Conservation (phyloP, 768 basidiomycete species). For the Pulveroboletus sp. region DNA sequence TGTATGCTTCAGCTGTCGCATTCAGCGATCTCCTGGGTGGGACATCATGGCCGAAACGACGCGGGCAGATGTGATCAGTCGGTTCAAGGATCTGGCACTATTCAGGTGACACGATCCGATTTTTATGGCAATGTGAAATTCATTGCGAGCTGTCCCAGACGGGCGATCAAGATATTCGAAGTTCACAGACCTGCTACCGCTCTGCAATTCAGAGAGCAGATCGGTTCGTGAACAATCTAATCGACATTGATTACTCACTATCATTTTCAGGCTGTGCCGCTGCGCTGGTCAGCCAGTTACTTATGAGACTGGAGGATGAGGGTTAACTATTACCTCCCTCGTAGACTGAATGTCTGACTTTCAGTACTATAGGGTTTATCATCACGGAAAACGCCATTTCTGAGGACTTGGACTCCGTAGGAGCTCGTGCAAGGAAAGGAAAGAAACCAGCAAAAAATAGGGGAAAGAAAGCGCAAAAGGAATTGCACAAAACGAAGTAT, state of each 20-base stretch:
- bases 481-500: slow-evolving; percentile 54
- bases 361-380: slow-evolving; percentile 51
- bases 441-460: slow-evolving; percentile 43
- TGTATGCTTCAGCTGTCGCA: slow-evolving; percentile 73
- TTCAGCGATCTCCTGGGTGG: slow-evolving; percentile 64
- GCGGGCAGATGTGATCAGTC: slow-evolving; percentile 53
- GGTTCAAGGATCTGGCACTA: slow-evolving; percentile 64
- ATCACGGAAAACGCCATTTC: slow-evolving; percentile 43
- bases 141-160: slow-evolving; percentile 34
- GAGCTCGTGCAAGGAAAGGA: slow-evolving; percentile 35
- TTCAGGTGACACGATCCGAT: slow-evolving; percentile 48
- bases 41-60: slow-evolving; percentile 58
- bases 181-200: slow-evolving; percentile 39
- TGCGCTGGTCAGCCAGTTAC: slow-evolving; percentile 54
- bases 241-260: slow-evolving; percentile 4
- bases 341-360: slow-evolving; percentile 7
- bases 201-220: slow-evolving; percentile 53
- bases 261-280: slow-evolving; percentile 46
- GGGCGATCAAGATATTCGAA: slow-evolving; percentile 70
- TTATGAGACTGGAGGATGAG: slow-evolving; percentile 68
- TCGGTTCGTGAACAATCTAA: slow-evolving; percentile 43
- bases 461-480: slow-evolving; percentile 42
- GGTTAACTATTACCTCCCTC: slow-evolving; percentile 37
- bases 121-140: background rate
- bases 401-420: slow-evolving; percentile 47